These are phyloP conservation scores for Coemansia sp. DNA, from an alignment of 192 early-diverging fungal species.

Conservation along the genomic window DNA sequence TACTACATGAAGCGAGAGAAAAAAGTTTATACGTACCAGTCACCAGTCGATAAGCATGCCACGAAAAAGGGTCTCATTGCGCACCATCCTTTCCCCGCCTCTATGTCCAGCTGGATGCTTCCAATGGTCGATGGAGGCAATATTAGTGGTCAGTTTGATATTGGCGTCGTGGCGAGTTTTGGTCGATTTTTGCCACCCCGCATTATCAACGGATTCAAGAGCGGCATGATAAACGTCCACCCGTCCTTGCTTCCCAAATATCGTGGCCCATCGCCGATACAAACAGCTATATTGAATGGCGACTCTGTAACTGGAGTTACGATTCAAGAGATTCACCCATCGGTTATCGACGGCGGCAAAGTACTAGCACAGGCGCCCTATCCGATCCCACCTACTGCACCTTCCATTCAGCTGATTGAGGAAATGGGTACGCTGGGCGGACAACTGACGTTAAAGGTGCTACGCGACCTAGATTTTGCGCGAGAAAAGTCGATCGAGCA, in stretches of 20 bases:
- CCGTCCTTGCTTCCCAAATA: constrained; percentile 93
- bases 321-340: constrained; percentile 79
- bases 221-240: constrained; percentile 83
- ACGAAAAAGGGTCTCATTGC: not conserved
- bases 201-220: constrained; percentile 67
- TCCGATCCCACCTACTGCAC: not conserved
- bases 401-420: constrained; percentile 3
- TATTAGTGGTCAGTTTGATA: constrained; percentile 57
- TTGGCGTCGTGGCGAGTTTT: constrained; percentile 93
- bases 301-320: constrained; percentile 77
- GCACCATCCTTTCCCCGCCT: not conserved
- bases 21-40: constrained; percentile 11
- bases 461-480: constrained; percentile 17
- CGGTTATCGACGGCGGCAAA: constrained; percentile 80
- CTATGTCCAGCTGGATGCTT: constrained; percentile 10
- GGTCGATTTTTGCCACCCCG: constrained; percentile 80
- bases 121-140: not conserved
- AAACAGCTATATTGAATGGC: constrained; percentile 77
- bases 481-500: constrained; percentile 63
- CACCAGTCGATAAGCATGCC: constrained; percentile 12
- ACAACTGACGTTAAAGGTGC: constrained; percentile 11
- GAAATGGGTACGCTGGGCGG: constrained; percentile 24
- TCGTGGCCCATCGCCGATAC: constrained; percentile 90
- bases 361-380: constrained; percentile 66
- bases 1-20: constrained; percentile 18